Conservation (phyloP, 768 basidiomycete species). For the Naganishia kalamii region DNA sequence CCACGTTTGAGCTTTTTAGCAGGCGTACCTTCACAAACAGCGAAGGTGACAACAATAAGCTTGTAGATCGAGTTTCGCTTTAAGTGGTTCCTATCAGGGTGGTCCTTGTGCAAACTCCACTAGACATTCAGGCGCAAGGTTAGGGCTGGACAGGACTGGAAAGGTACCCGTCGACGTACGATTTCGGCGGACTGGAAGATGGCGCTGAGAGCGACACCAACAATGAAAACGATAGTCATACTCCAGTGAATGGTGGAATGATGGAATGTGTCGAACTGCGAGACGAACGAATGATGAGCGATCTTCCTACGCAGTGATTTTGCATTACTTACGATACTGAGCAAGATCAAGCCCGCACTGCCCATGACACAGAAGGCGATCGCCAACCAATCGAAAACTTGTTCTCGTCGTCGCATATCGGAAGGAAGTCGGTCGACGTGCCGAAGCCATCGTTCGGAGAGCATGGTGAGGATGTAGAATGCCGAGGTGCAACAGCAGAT, state of each 20-base stretch:
- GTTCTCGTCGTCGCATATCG: slow-evolving; percentile 37
- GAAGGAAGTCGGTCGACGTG: slow-evolving; percentile 48
- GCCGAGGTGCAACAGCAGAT: slow-evolving; percentile 28
- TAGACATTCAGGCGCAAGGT: slow-evolving; percentile 16
- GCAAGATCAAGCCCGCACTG: slow-evolving; percentile 41
- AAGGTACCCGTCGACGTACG: slow-evolving; percentile 24
- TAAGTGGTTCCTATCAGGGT: slow-evolving; percentile 45
- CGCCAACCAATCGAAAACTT: slow-evolving; percentile 45
- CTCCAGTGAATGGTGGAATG: slow-evolving; percentile 39
- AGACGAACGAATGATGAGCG: neutral
- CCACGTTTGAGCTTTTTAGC: neutral
- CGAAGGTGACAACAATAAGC: slow-evolving; percentile 42
- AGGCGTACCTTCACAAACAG: slow-evolving; percentile 30
- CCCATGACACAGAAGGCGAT: slow-evolving; percentile 46
- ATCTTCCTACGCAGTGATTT: neutral
- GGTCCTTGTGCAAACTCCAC: slow-evolving; percentile 46
- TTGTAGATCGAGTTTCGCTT: slow-evolving; percentile 47
- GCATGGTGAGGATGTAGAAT: slow-evolving; percentile 45
- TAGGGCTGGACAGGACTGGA: neutral
- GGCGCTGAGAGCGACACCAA: slow-evolving; percentile 46
- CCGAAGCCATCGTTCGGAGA: slow-evolving; percentile 47
- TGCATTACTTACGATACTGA: slow-evolving; percentile 35
- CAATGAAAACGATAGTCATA: slow-evolving; percentile 41
- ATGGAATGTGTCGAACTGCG: slow-evolving; percentile 42
- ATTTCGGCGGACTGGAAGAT: slow-evolving; percentile 47